Conservation (phyloP, 1,284 basidiomycete genomes). For the Erythrobasidium hasegawianum region DNA sequence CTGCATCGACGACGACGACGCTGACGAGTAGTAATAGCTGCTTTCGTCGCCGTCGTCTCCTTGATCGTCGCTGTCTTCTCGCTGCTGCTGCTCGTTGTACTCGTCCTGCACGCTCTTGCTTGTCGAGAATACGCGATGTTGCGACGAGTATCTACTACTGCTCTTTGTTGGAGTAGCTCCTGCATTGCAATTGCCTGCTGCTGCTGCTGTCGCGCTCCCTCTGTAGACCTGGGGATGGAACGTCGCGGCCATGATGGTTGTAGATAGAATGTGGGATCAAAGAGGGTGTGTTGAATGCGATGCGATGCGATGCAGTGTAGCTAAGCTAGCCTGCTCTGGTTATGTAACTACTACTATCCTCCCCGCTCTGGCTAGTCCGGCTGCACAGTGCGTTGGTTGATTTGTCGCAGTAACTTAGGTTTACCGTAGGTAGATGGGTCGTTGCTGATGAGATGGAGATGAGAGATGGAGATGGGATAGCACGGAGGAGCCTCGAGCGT, state of each 20-base stretch:
- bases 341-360: background rate
- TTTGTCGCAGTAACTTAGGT: too few species aligned
- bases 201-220: background rate
- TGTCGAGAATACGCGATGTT: background rate
- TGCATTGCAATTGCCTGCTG: background rate
- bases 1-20: too few species aligned
- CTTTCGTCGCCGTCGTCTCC: background rate
- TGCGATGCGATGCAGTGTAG: too few species aligned
- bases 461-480: too few species aligned
- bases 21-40: too few species aligned
- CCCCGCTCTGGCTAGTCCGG: too few species aligned
- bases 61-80: background rate
- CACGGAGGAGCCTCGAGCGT: too few species aligned
- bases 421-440: too few species aligned
- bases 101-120: background rate
- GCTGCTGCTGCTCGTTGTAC: background rate
- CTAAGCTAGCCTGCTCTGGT: background rate
- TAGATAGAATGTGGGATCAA: too few species aligned
- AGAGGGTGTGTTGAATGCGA: too few species aligned
- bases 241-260: constrained; percentile 16
- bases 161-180: background rate
- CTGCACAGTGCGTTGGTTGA: too few species aligned
- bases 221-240: constrained; percentile 25
- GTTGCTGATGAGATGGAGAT: too few species aligned
- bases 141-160: background rate